Conservation (phyloP, 73 alveolate genomes). For the Tetrahymena thermophila region DNA sequence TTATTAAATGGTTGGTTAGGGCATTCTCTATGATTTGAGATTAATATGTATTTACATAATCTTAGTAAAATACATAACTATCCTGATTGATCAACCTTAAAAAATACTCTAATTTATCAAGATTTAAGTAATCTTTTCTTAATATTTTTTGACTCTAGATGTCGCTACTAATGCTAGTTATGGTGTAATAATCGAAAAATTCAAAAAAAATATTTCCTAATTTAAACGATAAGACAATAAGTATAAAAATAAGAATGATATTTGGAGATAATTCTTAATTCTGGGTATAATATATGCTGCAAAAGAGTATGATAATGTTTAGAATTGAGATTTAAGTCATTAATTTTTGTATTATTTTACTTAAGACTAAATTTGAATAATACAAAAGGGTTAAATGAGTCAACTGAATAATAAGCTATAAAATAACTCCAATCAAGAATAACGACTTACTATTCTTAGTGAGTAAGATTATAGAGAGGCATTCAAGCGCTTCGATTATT, state of each 20-base stretch:
- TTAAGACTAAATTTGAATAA: no score
- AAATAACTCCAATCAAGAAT: not conserved
- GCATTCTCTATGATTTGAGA: not conserved
- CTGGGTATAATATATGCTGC: not conserved
- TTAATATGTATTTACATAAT: not conserved
- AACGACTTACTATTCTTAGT: not conserved
- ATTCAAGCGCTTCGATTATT: not conserved
- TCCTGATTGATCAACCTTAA: not conserved
- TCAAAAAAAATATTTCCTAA: not conserved
- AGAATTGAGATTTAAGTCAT: not conserved
- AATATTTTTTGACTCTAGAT: no score
- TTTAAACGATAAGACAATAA: not conserved
- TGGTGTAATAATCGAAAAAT: not conserved
- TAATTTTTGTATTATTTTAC: not conserved
- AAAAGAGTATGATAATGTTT: no score
- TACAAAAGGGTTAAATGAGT: not conserved
- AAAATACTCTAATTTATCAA: not conserved
- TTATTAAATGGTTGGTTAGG: not conserved
- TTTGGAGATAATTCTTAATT: not conserved
- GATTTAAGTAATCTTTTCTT: not conserved
- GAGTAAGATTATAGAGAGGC: not conserved
- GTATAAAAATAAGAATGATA: not conserved
- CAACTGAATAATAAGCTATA: no score
- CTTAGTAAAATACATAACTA: not conserved
- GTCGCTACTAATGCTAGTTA: not conserved